Conservation (phyloP, 164 flowering plant species). For the Magnolia changhungtana region DNA sequence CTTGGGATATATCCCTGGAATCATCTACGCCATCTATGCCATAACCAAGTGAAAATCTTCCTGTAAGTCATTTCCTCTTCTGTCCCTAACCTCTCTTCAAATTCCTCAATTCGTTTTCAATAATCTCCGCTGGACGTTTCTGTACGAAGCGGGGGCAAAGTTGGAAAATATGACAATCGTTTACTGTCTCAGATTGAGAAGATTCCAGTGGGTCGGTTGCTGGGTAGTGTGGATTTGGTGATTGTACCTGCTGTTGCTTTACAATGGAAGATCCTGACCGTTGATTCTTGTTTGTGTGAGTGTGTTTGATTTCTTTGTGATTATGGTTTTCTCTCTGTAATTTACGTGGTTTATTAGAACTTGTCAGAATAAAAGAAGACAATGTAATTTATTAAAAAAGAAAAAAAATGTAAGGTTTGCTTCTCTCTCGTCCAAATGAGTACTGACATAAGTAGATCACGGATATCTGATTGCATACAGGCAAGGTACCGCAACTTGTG, state of each 20-base stretch:
- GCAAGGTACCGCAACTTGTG: no score
- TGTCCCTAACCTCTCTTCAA: not conserved
- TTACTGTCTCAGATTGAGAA: no score
- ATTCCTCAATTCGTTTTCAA: not conserved
- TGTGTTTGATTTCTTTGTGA: not conserved
- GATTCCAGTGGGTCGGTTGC: no score
- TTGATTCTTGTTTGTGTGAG: not conserved
- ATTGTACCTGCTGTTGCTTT: no score
- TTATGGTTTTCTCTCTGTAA: not conserved
- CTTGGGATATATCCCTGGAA: constrained; percentile 44
- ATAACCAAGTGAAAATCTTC: constrained; percentile 12
- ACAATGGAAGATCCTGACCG: not conserved
- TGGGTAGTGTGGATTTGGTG: no score
- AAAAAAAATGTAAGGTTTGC: not conserved
- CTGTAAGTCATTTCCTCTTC: not conserved
- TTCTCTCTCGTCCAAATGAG: no score
- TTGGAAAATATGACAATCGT: no score
- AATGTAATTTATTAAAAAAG: no score
- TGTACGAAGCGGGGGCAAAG: no score
- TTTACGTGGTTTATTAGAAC: not conserved
- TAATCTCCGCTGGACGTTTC: not conserved
- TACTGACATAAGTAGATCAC: no score
- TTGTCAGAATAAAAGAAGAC: not conserved
- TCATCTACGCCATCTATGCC: constrained; percentile 39
- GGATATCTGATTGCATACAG: no score